Percentiles rank a stretch among this genome's conserved stretches.
phyloP scores from a whole-genome alignment of 2,329 filamentous ascomycete species.

The Monilinia fructigena region DNA sequence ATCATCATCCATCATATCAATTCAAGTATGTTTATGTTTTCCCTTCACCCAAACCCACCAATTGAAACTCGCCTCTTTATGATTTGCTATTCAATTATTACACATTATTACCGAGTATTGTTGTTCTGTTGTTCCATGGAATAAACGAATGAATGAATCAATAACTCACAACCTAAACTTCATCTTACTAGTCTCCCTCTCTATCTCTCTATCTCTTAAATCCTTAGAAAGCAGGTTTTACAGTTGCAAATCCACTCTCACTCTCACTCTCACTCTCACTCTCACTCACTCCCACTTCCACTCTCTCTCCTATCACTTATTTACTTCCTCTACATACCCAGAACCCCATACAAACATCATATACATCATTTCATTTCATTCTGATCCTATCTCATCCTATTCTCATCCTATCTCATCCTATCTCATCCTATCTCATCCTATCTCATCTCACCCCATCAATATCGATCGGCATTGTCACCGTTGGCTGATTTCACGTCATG shows the following conservation, averaged over 20 bases:
- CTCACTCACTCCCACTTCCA: not conserved
- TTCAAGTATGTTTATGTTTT: not conserved
- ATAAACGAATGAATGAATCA: too few species aligned
- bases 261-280: not conserved
- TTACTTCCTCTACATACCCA: not conserved
- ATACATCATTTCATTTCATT: too few species aligned
- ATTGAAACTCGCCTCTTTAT: too few species aligned
- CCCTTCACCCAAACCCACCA: not conserved
- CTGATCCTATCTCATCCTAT: not conserved
- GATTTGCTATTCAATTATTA: not conserved
- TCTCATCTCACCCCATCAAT: not conserved
- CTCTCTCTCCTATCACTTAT: not conserved
- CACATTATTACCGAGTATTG: too few species aligned
- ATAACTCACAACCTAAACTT: not conserved
- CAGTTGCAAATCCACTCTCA: not conserved
- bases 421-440: not conserved
- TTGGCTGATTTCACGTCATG: conserved; percentile 28
- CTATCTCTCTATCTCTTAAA: not conserved
- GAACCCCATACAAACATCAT: not conserved
- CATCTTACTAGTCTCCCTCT: not conserved
- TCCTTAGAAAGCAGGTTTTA: too few species aligned
- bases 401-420: not conserved
- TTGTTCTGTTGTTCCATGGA: too few species aligned
- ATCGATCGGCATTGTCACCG: conserved; percentile 9
- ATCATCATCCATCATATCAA: not conserved